These are phyloP conservation scores for Chondrus crispus DNA, from an alignment of 23 red algal species.

Conservation along the genomic window DNA sequence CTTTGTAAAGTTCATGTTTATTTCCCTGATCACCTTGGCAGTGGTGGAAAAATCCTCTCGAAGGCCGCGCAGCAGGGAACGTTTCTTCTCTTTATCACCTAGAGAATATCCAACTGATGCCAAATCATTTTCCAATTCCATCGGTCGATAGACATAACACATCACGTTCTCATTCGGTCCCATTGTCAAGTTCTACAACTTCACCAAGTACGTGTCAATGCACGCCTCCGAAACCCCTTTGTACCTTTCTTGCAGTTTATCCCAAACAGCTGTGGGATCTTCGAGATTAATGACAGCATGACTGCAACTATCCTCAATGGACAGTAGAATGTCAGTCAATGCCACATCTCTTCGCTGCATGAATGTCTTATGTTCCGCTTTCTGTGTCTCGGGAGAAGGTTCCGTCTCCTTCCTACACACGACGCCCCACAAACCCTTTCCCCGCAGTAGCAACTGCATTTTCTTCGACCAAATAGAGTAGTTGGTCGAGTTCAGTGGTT, in stretches of 20 bases:
- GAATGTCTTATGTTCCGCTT: not conserved
- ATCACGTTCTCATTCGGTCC: not conserved
- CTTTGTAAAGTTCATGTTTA: not conserved
- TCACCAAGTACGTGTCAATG: not conserved
- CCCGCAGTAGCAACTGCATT: not conserved
- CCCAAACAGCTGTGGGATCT: not conserved
- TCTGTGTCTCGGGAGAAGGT: not conserved
- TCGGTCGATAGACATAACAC: not conserved
- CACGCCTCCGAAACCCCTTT: not conserved
- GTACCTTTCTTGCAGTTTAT: not conserved
- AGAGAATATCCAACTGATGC: not conserved
- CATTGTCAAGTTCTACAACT: not conserved
- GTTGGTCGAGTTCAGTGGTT: not conserved
- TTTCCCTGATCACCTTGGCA: not conserved
- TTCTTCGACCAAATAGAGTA: not conserved
- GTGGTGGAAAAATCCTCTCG: not conserved
- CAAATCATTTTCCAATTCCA: not conserved
- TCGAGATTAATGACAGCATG: not conserved
- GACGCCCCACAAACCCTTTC: not conserved
- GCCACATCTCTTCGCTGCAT: not conserved
- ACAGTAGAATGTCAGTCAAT: not conserved
- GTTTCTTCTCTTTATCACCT: not conserved
- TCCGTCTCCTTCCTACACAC: no score
- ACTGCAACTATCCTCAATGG: not conserved
- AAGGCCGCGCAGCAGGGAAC: not conserved